phyloP scores from a whole-genome alignment of 208 protist genomes.

The Acanthamoeba culbertsoni region DNA sequence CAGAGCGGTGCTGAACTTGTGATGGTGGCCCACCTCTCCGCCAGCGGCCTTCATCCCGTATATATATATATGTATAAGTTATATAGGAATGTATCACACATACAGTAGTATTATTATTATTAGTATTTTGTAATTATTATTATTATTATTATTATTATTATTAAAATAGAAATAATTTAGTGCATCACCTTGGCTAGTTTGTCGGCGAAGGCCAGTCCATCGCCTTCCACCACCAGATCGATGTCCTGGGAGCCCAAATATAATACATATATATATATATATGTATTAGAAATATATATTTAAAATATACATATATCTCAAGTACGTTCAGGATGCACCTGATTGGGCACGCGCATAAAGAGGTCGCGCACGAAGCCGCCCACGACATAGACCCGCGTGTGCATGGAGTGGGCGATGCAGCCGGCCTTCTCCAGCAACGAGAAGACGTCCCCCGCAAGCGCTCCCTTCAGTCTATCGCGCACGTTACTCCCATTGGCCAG shows the following conservation, averaged over 20 bases:
- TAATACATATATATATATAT: neutral
- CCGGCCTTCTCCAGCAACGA: constrained; percentile 5
- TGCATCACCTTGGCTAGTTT: neutral
- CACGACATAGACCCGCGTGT: constrained; percentile 15
- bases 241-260: neutral
- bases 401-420: neutral
- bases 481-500: neutral
- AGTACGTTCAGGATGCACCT: neutral
- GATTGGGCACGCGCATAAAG: neutral
- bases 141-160: neutral
- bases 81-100: neutral
- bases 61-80: neutral
- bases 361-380: constrained; percentile 52
- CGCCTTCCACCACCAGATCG: constrained; percentile 38
- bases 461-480: neutral
- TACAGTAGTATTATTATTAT: neutral
- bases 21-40: neutral
- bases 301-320: neutral
- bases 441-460: neutral
- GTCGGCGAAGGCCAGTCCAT: neutral
- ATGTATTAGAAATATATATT: neutral
- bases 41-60: neutral
- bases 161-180: neutral
- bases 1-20: neutral
- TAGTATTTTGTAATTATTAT: neutral